Percentiles rank a stretch among this genome's conserved stretches.
phyloP scores from a whole-genome alignment of 306 rosid genomes.

The Trifolium pratense region DNA sequence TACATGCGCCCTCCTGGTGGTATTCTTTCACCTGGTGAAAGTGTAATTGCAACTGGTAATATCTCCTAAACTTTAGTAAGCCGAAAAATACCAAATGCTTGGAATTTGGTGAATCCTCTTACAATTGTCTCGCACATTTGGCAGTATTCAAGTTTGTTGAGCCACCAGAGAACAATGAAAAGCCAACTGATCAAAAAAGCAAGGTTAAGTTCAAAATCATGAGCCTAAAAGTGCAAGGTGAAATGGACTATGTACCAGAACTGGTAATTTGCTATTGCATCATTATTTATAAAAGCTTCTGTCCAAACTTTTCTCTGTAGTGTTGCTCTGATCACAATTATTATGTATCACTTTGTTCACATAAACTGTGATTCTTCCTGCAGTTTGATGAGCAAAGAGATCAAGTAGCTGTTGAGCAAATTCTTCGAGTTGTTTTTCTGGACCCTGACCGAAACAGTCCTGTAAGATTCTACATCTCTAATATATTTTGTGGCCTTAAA shows the following conservation, averaged over 20 bases:
- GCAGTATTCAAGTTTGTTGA: constrained; percentile 97
- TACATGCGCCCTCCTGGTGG: constrained; percentile 99
- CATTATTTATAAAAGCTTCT: background rate
- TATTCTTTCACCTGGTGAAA: constrained; percentile 87
- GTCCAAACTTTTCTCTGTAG: background rate
- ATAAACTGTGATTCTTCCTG: constrained; percentile 14
- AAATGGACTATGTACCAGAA: constrained; percentile 90
- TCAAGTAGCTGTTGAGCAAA: constrained; percentile 85
- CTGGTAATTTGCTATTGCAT: constrained; percentile 59
- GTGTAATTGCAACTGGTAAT: constrained; percentile 84
- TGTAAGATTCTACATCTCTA: constrained; percentile 51
- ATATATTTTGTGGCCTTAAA: background rate
- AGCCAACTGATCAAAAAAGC: constrained; percentile 74
- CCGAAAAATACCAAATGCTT: constrained; percentile 11
- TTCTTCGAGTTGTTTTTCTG: constrained; percentile 80
- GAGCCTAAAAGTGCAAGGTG: constrained; percentile 92
- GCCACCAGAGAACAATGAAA: constrained; percentile 88
- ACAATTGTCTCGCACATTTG: constrained; percentile 40
- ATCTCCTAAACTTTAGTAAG: constrained; percentile 28
- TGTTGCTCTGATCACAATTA: constrained; percentile 31
- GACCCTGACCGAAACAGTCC: constrained; percentile 80
- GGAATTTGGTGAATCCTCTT: constrained; percentile 33
- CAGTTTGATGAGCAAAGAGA: constrained; percentile 97
- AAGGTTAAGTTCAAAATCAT: constrained; percentile 93
- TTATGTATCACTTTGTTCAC: background rate